Evolutionary conservation across 2,329 filamentous ascomycete species (phyloP), one percentile per base, ranked within the genome.

Genomic region (Fusarium siculi): DNA sequence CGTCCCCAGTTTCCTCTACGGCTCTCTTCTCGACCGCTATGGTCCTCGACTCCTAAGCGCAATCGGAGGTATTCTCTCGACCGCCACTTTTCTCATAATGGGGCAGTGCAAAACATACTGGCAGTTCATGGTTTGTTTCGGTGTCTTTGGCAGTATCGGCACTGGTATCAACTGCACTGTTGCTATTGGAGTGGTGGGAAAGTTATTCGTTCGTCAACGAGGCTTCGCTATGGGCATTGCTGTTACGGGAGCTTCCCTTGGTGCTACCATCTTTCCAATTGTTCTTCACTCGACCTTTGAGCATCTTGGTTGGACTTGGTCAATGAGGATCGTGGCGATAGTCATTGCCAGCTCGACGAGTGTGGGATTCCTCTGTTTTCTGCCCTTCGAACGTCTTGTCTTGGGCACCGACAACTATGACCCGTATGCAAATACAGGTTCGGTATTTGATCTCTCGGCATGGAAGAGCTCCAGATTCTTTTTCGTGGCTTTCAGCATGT

Each of bases 21-120:
- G 85, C 0, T 84, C 85, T 1, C 63, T 87, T 3, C 84, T 87
- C 55, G 85, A 87, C 64, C 80, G 79, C 0, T 85, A 86, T 44
- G 85, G 85, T 0, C 83, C 85, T 0, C 79, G 80, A 16, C 66
- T 80, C 23, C 76, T 87, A 7, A 75, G 82, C 0, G 73, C 83
- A 9, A 42, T 79, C 5, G 84, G 84, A 3, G 81, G 78, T 0
- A 53, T 78, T 1, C 70, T 77, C 2, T 83, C 81, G 50, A 74
- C 84, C 1, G 67, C 75, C 1, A 81, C 80, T 10, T 83, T 86
- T 54, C 79, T 87, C 18, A 65, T 86, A 0, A 77, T 87, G 10
- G 85, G 82, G 3, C 77, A 86, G 54, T 87, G 85, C 73, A 80
- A 76, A 4, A 56, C 78, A 14, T 86, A 87, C 72, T 86, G 84